These are phyloP conservation scores for Sugiyamaella floridensis DNA, from an alignment of 805 yeast genomes.

Conservation along the genomic window DNA sequence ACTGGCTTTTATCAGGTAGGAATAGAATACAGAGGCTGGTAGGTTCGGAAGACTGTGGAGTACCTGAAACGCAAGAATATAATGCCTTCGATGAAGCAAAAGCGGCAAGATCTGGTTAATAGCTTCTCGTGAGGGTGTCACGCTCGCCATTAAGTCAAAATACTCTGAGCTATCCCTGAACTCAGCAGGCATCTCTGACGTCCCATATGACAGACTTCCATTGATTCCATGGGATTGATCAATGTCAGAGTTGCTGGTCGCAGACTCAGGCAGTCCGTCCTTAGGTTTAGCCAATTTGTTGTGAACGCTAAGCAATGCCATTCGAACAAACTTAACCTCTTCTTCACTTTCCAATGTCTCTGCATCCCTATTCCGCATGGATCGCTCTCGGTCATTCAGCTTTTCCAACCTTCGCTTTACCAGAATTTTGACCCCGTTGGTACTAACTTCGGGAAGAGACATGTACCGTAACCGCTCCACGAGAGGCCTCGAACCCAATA, in stretches of 20 bases:
- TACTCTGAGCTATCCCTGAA: too few relatives aligned
- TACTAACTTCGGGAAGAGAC: constrained; percentile 21
- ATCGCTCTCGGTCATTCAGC: constrained; percentile 1
- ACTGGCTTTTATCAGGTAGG: constrained; percentile 19
- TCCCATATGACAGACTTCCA: too few relatives aligned
- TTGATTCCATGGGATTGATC: too few relatives aligned
- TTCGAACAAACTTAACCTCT: constrained; percentile 24
- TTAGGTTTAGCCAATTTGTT: constrained; percentile 17
- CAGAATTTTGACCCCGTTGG: constrained; percentile 16
- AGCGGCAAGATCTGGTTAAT: constrained; percentile 4
- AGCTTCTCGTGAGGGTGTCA: background rate
- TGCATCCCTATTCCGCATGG: constrained; percentile 1
- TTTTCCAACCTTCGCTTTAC: constrained; percentile 13
- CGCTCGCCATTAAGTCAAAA: too few relatives aligned
- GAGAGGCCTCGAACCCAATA: constrained; percentile 23
- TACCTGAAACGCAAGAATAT: constrained; percentile 11
- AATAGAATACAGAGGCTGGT: constrained; percentile 9
- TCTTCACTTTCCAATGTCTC: constrained; percentile 16
- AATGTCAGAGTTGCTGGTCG: background rate
- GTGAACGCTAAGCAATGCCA: constrained; percentile 23
- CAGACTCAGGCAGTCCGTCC: background rate
- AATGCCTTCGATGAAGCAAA: constrained; percentile 3
- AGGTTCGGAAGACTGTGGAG: constrained; percentile 8
- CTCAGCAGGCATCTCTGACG: too few relatives aligned
- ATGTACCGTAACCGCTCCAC: constrained; percentile 28